Percentiles rank a stretch among this genome's conserved stretches.
These are phyloP conservation scores for Podila epicladia DNA, from an alignment of 192 early-diverging fungal species.

Conservation along the genomic window DNA sequence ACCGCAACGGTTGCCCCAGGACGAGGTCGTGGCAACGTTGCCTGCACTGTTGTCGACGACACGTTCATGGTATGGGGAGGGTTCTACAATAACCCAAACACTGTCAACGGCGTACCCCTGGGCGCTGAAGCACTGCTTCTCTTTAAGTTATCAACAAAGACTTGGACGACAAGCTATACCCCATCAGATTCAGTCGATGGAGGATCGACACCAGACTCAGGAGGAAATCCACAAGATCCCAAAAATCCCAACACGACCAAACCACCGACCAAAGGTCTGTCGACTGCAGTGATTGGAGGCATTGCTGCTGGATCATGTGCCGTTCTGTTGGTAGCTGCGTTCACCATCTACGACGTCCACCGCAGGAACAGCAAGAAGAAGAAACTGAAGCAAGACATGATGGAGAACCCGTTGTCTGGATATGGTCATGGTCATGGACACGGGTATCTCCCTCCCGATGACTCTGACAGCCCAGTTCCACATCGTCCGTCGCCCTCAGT, in stretches of 20 bases:
- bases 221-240: not conserved
- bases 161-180: slow-evolving; percentile 26
- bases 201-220: not conserved
- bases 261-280: not conserved
- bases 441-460: not conserved
- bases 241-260: not conserved
- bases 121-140: slow-evolving; percentile 23
- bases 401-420: not conserved
- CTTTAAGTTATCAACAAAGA: slow-evolving; percentile 4
- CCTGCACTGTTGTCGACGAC: slow-evolving; percentile 31
- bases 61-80: slow-evolving; percentile 41
- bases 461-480: not conserved
- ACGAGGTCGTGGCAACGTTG: slow-evolving; percentile 17
- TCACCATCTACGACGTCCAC: not conserved
- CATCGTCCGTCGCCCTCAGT: not conserved
- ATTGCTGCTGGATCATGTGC: not conserved
- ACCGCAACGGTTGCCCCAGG: slow-evolving; percentile 6
- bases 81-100: slow-evolving; percentile 17
- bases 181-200: slow-evolving; percentile 10
- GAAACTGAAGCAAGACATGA: not conserved
- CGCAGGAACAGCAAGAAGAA: not conserved
- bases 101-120: slow-evolving; percentile 7
- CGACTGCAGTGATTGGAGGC: slow-evolving; percentile 11
- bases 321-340: not conserved
- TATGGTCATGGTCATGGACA: not conserved